Evolutionary conservation across 768 basidiomycete species (phyloP), one percentile per base, ranked within the genome.

Genomic region (Pisolithus microcarpus): DNA sequence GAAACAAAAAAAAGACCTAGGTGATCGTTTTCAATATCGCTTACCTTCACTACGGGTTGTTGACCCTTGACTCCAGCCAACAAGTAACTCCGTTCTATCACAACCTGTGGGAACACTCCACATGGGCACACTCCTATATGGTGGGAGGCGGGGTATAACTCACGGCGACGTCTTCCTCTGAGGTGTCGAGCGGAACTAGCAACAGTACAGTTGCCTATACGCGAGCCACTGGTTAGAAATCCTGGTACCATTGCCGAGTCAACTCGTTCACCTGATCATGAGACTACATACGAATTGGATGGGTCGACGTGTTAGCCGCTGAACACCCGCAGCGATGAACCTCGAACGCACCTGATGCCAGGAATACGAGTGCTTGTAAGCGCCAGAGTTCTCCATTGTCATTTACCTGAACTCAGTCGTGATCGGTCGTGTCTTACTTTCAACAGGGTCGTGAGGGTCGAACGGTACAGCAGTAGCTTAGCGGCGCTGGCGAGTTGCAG

Each of bases 331-430:
- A 62, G 45, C 38, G 46, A 15, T 7, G 34, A n/a, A 31, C 26
- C 7, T 5, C 11, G 52, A 46, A 65, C 77, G 55, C 61, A 88
- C 88, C 80, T 91, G 88, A 67, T 91, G 89, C 88, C 88, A 91
- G 56, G 88, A 87, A 60, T 91, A 91, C 18, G 76, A 69, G 44
- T 70, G 71, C 57, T 65, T 67, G 38, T 62, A 66, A 46, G 53
- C 56, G 10, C 65, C 61, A 52, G 59, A 56, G 7, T 50, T 55
- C 48, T 66, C 66, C 42, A 68, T 57, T 58, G 39, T 45, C 47
- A 31, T 44, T 49, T 34, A 52, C 52, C 28, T 51, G 24, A 34
- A 57, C 36, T 23, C 21, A 26, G 46, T 50, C 52, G 56, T 42
- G 31, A 54, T 49, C n/a, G 56, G 52, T 46, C 39, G 50, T 19